Base-by-base conservation (phyloP, 257 asterid genomes). In the Nicotiana undulata region DNA sequence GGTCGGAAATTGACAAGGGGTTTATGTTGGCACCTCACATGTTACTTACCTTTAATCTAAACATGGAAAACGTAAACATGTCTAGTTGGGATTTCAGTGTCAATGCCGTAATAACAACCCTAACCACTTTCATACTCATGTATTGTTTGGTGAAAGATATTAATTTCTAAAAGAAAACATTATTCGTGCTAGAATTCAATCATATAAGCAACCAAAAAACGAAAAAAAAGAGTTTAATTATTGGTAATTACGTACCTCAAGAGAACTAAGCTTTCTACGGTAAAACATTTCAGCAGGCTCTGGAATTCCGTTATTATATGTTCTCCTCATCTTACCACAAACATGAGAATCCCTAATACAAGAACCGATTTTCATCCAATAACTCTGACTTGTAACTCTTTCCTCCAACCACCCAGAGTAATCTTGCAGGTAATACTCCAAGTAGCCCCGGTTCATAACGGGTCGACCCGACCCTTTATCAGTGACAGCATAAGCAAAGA, bases 401-500 rank as follows among this genome's bases (percentile, higher is more conserved):
- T 92, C 91, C 65, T 85, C 89, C 12, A 94, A 86, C 98, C 97
- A 94, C 15, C 98, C 97, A n/a, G 97, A 88, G 84, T 90, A 92
- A 55, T 94, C 97, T 84, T 82, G 85, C 79, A 94, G 74, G n/a
- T 87, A 64, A 75, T 94, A 94, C 85, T 94, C 97, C 20, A 55
- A 79, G 80, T 94, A 94, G 6, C 13, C 91, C 85, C 93, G 88
- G 82, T 85, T 80, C 85, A 85, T 51, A 15, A 92, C 93, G 77
- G 92, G 89, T 18, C 90, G 88, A 1, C 98, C 97, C 32, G 90
- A 75, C 22, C 97, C 98, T 79, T 28, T 86, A 80, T 90, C 98
- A 22, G 98, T 94, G 28, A 93, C 98, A 24, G 95, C 90, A 84
- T 90, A 94, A 79, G 97, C 98, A 80, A 94, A 93, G 65, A 94